phyloP scores from a whole-genome alignment of 1,139 yeast species.

The Candida smagusa region DNA sequence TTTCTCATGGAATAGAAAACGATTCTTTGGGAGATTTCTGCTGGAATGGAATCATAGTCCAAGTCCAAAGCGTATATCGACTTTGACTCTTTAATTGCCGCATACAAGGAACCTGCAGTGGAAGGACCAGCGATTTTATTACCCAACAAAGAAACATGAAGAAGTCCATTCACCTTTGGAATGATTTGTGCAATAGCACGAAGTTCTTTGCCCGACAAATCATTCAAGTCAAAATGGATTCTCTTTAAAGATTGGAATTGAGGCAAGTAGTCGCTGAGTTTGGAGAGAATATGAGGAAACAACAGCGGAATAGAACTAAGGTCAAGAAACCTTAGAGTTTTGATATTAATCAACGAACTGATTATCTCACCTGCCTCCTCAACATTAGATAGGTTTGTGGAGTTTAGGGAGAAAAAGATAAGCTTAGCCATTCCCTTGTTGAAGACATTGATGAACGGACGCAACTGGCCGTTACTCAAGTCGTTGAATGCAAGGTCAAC shows the following conservation, averaged over 20 bases:
- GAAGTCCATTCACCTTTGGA: conserved; percentile 63
- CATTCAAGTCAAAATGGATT: conserved; percentile 75
- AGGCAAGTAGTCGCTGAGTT: conserved; percentile 62
- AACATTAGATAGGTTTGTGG: conserved; percentile 55
- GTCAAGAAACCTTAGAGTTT: conserved; percentile 69
- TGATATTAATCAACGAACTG: conserved; percentile 47
- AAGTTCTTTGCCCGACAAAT: conserved; percentile 59
- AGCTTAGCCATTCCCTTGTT: conserved; percentile 36
- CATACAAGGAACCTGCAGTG: conserved; percentile 65
- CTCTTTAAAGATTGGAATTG: conserved; percentile 61
- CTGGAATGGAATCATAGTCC: conserved; percentile 66
- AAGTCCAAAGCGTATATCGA: conserved; percentile 69
- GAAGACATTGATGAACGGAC: conserved; percentile 46
- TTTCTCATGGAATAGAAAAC: conserved; percentile 82
- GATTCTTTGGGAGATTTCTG: conserved; percentile 69
- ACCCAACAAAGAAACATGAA: conserved; percentile 75
- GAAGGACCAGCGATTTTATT: conserved; percentile 53
- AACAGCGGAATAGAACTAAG: conserved; percentile 68
- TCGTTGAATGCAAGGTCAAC: conserved; percentile 84
- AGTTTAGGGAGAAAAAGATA: conserved; percentile 65
- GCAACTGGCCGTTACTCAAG: conserved; percentile 51
- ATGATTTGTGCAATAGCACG: conserved; percentile 68
- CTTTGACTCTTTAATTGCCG: conserved; percentile 64
- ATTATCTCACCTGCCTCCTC: conserved; percentile 55
- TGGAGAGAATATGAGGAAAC: conserved; percentile 69